Percentiles rank a stretch among this genome's conserved stretches.
Evolutionary conservation across 768 basidiomycete species (phyloP).

Genomic region (Candolleomyces efflorescens): DNA sequence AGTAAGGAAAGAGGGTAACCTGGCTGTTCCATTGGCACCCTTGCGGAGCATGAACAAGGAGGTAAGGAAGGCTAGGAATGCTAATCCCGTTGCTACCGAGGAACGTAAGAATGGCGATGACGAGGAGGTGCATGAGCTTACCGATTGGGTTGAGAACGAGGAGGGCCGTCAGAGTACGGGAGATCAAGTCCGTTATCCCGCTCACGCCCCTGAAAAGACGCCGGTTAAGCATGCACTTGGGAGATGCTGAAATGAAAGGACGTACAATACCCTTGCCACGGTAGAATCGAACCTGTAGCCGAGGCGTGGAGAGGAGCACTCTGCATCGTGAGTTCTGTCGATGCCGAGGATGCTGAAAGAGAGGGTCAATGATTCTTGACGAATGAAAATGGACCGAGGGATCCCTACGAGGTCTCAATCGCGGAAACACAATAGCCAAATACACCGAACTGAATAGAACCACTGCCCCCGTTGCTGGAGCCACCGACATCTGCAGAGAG

Average conservation of each 20-base stretch:
- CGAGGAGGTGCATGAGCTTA: constrained; percentile 14
- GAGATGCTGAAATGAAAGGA: constrained; percentile 5
- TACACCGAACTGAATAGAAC: constrained; percentile 48
- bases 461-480: constrained; percentile 27
- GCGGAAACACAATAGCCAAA: constrained; percentile 61
- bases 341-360: constrained; percentile 38
- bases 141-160: constrained; percentile 56
- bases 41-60: constrained; percentile 44
- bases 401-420: constrained; percentile 38
- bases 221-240: constrained; percentile 23
- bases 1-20: constrained; percentile 34
- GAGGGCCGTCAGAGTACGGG: constrained; percentile 40
- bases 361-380: background rate
- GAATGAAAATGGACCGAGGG: constrained; percentile 7
- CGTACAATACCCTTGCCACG: constrained; percentile 43
- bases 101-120: background rate
- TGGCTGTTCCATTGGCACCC: constrained; percentile 31
- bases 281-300: constrained; percentile 54
- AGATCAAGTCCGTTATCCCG: constrained; percentile 28
- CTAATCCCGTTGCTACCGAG: constrained; percentile 39
- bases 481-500: constrained; percentile 30
- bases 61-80: constrained; percentile 45
- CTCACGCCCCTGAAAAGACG: constrained; percentile 12
- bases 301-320: constrained; percentile 44
- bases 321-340: constrained; percentile 29